Evolutionary conservation across 805 yeast genomes (phyloP), one percentile per base, ranked within the genome.

Genomic region (Pichia rugopelliculosa): DNA sequence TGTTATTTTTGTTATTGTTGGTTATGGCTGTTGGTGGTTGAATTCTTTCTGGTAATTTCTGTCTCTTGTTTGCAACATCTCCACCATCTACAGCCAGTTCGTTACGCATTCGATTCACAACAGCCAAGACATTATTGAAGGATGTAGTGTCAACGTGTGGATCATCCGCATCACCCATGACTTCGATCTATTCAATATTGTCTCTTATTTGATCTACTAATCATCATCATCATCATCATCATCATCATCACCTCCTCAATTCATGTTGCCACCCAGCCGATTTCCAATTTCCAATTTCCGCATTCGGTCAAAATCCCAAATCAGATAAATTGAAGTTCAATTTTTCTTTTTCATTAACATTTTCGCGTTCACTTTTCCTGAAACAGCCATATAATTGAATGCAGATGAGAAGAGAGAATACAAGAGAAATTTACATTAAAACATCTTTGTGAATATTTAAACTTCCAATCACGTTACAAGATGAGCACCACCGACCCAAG

Each of bases 361-460:
- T 15, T 30, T 30, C 34, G 34, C 34, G 34, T 30, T 34, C 17
- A 21, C 34, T 25, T 34, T 40, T 36, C 44, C 44, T 36, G 46
- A 44, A 44, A 44, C 46, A 36, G 46, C 13, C 39, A 44, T 25
- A 26, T 44, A 37, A 37, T 25, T 37, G 7, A n/a, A n/a, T 30
- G 34, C 18, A 30, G 34, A 30, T n/a, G 34, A 30, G 33, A 15
- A 15, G n/a, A 30, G n/a, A 30, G 8, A 30, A 6, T 6, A 4
- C 10, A 27, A 13, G n/a, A 27, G 33, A 6, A 13, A 27, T 3
- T 27, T 11, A 27, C 12, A n/a, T n/a, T n/a, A n/a, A 27, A 9
- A 5, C 4, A 10, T 30, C n/a, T n/a, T 15, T 30, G 15, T 15
- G 17, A 27, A 5, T 27, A 4, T 13, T 13, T n/a, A n/a, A n/a